Evolutionary conservation across 495 filamentous ascomycete genomes (phyloP), one percentile per base, ranked within the genome.

Genomic region (Neurospora sp.): DNA sequence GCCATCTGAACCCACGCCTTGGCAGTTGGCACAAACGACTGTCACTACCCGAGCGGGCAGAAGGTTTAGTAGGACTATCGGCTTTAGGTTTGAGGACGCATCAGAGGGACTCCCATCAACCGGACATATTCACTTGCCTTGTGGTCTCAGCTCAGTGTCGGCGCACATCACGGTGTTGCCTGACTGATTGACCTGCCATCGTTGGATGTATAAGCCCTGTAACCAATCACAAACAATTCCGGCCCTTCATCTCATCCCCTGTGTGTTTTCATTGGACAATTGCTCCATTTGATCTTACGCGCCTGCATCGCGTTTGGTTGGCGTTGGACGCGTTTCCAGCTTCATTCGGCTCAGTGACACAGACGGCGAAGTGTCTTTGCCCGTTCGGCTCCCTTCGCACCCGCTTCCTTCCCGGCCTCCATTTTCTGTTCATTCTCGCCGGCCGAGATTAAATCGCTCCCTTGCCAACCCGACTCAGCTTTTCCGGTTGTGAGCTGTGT

Each of bases 261-360:
- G 42, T 37, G 39, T 42, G 18, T 39, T 39, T 48, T 59, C 5
- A 78, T 78, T 76, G 76, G 77, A 7, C 75, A 75, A 76, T 71
- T 27, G 8, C 27, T 73, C 71, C 62, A 70, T 77, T 75, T 72
- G 74, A 69, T 27, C 66, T 54, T 35, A n/a, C 77, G 76, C 76
- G 77, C 76, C 69, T 69, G 71, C 72, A 69, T 73, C 77, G 76
- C 75, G 77, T 75, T n/a, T 9, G 11, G 71, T 39, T 76, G 73
- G 77, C 73, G 75, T 71, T 46, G 40, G 74, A 76, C 77, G 77
- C 77, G 74, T 75, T 71, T 72, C 72, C 71, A 72, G 44, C 46
- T 70, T 66, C 48, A 35, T 71, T 44, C n/a, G 35, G 23, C 46
- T 41, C 54, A 44, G 27, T 41, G 59, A 39, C 72, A 71, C n/a